Evolutionary conservation across 73 alveolate species (phyloP).

Genomic region (Paramecium primaurelia): DNA sequence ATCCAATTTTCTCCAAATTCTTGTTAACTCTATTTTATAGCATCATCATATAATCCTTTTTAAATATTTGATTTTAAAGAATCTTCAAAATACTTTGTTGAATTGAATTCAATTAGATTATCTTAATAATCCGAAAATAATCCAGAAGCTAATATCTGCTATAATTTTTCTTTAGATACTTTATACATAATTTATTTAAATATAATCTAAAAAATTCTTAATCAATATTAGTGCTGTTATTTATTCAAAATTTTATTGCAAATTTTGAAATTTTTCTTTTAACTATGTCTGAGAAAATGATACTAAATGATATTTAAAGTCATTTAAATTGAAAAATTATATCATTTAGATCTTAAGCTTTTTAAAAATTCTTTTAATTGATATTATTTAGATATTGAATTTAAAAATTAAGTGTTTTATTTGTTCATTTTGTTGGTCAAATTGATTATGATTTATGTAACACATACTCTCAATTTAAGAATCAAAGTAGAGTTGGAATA

Average conservation of each 20-base stretch:
- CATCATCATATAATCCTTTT: slow-evolving; percentile 42
- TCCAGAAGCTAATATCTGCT: neutral
- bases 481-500: too few relatives aligned
- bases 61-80: neutral
- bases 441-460: too few relatives aligned
- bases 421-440: too few relatives aligned
- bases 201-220: neutral
- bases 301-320: too few relatives aligned
- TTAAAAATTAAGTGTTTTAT: too few relatives aligned
- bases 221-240: neutral
- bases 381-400: too few relatives aligned
- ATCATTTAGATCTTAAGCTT: too few relatives aligned
- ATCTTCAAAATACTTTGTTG: neutral
- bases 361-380: too few relatives aligned
- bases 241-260: neutral
- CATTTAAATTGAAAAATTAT: too few relatives aligned
- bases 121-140: neutral
- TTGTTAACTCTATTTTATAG: neutral
- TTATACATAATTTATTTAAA: neutral
- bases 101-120: neutral
- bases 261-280: too few relatives aligned
- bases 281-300: too few relatives aligned
- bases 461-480: too few relatives aligned
- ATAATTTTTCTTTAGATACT: neutral
- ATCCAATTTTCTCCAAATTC: neutral